Evolutionary conservation across 306 rosid genomes (phyloP).

Genomic region (Trifolium fragiferum): DNA sequence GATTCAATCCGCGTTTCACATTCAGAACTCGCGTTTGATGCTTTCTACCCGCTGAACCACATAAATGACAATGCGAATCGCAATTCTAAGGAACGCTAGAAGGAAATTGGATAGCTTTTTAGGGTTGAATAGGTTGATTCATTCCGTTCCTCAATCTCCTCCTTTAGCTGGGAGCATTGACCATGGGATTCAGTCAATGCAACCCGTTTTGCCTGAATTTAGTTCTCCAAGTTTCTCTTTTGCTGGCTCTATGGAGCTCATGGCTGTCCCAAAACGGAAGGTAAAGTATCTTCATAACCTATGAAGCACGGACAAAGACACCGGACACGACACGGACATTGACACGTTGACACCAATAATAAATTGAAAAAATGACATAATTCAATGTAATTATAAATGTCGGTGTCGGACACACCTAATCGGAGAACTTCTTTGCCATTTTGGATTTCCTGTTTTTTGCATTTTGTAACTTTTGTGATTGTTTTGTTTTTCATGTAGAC

Average conservation of each 20-base stretch:
- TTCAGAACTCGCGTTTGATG: no score
- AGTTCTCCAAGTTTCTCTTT: conserved; percentile 56
- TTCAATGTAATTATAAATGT: no score
- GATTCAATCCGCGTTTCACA: not conserved
- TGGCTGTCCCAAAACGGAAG: conserved; percentile 88
- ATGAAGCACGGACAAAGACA: no score
- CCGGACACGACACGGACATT: no score
- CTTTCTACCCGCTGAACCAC: no score
- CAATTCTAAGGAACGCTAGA: conserved; percentile 43
- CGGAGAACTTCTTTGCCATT: not conserved
- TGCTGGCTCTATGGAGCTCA: conserved; percentile 84
- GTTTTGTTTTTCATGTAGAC: conserved; percentile 46
- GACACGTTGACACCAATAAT: no score
- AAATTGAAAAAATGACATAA: no score
- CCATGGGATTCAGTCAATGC: conserved; percentile 39
- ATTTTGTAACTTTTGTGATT: not conserved
- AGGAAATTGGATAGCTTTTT: conserved; percentile 39
- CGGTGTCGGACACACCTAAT: no score
- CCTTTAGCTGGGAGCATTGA: conserved; percentile 52
- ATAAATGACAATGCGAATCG: conserved; percentile 58
- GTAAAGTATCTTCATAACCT: conserved; percentile 48
- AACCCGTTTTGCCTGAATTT: conserved; percentile 60
- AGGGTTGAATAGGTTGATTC: conserved; percentile 53
- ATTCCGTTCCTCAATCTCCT: conserved; percentile 51
- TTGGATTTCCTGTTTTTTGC: conserved; percentile 28